Base-by-base conservation (phyloP, 2,329 filamentous ascomycete species). In the Talaromyces albobiverticillius region DNA sequence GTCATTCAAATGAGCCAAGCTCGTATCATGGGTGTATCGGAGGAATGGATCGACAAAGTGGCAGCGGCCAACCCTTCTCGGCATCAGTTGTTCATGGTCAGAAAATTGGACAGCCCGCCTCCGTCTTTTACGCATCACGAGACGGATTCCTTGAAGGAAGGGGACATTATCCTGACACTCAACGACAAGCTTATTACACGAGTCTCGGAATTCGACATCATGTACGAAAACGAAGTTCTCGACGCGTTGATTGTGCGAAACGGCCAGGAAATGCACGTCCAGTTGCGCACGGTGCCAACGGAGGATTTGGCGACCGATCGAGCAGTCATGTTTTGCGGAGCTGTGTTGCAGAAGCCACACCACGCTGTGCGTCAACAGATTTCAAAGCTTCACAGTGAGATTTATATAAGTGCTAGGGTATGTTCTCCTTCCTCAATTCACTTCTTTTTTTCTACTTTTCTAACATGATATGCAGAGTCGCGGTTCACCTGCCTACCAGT, bases 361-460 rank as follows among this genome's bases (percentile, higher is more conserved):
- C 92, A 96, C 68, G 94, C 94, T 47, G 95, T 99, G 9, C 84
- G 94, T 20, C 94, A 99, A 72, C 94, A 99, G 71, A 99, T 99
- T 67, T 92, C 87, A 73, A 95, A 95, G 73, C 82, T 99, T 26
- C 93, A 96, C 68, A 95, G 90, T 59, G 93, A 97, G 72, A 89
- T 99, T 3, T 99, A 99, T 71, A 92, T 99, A 36, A 94, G 89
- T 32, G 91, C 91, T 2, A 82, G 93, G 58, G 76, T 78, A 66
- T 60, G 71, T 60, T 18, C 51, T 20, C 22, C 6, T 13, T 6
- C 18, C 16, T 14, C 25, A 16, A 25, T 7, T 52, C 29, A 1
- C 32, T 16, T 3, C 6, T 18, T 20, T 25, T 41, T n/a, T 40
- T 6, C 22, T 2, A 26, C 23, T 31, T 55, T n/a, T 10, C 42